Evolutionary conservation across 2,329 filamentous ascomycete genomes (phyloP).

Genomic region (Fusarium multiceps): DNA sequence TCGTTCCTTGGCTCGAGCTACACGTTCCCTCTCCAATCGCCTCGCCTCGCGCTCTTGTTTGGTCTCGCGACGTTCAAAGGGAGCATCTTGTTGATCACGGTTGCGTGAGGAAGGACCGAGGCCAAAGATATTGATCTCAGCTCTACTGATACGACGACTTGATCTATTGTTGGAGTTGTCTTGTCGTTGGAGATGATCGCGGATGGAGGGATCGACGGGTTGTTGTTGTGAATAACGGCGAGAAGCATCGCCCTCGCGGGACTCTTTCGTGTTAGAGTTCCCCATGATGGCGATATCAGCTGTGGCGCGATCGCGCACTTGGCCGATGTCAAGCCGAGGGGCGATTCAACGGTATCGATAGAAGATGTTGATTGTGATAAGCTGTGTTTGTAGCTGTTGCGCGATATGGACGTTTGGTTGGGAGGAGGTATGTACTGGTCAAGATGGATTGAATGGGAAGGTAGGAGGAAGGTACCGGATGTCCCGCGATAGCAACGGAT

Average conservation of each 20-base stretch:
- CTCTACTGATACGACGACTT: constrained; percentile 52
- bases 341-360: neutral
- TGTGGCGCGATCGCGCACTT: constrained; percentile 36
- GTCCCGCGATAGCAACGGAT: constrained; percentile 32
- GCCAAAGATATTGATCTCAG: constrained; percentile 61
- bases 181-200: constrained; percentile 39
- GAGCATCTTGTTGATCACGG: constrained; percentile 55
- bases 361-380: neutral
- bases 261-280: constrained; percentile 56
- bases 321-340: constrained; percentile 4
- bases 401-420: constrained; percentile 17
- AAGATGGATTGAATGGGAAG: constrained; percentile 11
- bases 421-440: constrained; percentile 18
- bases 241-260: constrained; percentile 47
- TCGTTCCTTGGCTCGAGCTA: constrained; percentile 80
- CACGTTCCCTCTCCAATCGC: constrained; percentile 83
- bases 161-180: constrained; percentile 39
- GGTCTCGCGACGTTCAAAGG: constrained; percentile 80
- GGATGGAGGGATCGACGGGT: constrained; percentile 40
- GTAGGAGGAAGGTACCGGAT: constrained; percentile 24
- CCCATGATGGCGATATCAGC: constrained; percentile 48
- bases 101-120: constrained; percentile 55
- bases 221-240: constrained; percentile 32
- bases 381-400: neutral
- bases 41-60: constrained; percentile 91